These are phyloP conservation scores for Magnaporthales sp. DNA, from an alignment of 2,329 filamentous ascomycete species.

Conservation along the genomic window DNA sequence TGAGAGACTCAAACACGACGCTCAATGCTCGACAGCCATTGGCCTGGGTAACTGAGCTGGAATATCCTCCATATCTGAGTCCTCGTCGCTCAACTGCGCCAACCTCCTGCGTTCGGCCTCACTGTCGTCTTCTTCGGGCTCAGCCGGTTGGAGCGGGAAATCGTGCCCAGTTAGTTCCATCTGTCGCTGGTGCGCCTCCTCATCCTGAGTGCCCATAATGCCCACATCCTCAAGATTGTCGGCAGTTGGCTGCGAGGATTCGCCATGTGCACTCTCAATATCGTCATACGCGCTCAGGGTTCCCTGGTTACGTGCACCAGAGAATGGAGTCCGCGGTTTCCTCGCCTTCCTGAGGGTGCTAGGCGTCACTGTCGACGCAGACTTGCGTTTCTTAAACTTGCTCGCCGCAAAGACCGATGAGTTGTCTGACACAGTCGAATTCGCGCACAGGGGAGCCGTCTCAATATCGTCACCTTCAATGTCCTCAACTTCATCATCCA, in stretches of 20 bases:
- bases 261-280: conserved; percentile 11
- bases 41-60: conserved; percentile 2
- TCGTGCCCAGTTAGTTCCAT: neutral
- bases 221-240: neutral
- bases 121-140: conserved; percentile 16
- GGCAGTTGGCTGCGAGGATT: conserved; percentile 7
- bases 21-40: neutral
- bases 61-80: conserved; percentile 17
- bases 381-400: neutral
- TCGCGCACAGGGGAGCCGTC: neutral
- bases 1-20: neutral
- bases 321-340: neutral
- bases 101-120: conserved; percentile 11
- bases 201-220: neutral
- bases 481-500: neutral
- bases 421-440: neutral
- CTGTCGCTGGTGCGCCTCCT: neutral
- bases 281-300: conserved; percentile 1
- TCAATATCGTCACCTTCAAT: neutral
- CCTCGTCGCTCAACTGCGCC: conserved; percentile 16
- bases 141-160: neutral
- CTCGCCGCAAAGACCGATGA: neutral
- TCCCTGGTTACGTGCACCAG: neutral
- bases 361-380: neutral
- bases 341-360: neutral